Percentiles rank a stretch among this genome's conserved stretches.
Evolutionary conservation across 2,329 filamentous ascomycete species (phyloP).

Genomic region (Microdochium nivale): DNA sequence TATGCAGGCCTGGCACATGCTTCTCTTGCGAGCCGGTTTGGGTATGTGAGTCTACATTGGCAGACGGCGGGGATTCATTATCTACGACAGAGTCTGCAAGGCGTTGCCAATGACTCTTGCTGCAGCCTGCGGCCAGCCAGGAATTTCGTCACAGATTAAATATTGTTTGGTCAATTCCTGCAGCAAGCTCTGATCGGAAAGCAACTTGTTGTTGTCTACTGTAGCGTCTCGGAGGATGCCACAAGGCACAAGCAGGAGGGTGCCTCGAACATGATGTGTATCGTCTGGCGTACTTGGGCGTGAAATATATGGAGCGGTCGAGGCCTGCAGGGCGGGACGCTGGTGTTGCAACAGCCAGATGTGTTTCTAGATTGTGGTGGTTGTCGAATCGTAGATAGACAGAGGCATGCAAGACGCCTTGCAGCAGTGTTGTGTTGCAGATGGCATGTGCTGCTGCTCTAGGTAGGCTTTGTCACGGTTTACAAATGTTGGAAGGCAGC

Average conservation of each 20-base stretch:
- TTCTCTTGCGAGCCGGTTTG: too few species aligned
- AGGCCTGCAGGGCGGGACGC: not conserved
- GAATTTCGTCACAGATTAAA: not conserved
- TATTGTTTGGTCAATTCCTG: not conserved
- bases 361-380: not conserved
- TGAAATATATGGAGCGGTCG: too few species aligned
- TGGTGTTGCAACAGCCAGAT: not conserved
- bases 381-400: not conserved
- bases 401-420: not conserved
- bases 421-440: not conserved
- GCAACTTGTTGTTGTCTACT: not conserved
- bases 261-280: not conserved
- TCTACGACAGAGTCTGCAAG: too few species aligned
- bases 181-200: not conserved
- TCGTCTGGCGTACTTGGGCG: too few species aligned
- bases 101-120: too few species aligned
- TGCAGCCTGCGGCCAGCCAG: not conserved
- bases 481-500: not conserved
- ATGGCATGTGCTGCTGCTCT: not conserved
- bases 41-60: too few species aligned
- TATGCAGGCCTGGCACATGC: not conserved
- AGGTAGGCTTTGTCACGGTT: not conserved
- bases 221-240: not conserved
- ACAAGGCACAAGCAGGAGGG: not conserved
- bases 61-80: too few species aligned